phyloP scores from a whole-genome alignment of 2,329 filamentous ascomycete genomes.

The Pezicula carpinea region DNA sequence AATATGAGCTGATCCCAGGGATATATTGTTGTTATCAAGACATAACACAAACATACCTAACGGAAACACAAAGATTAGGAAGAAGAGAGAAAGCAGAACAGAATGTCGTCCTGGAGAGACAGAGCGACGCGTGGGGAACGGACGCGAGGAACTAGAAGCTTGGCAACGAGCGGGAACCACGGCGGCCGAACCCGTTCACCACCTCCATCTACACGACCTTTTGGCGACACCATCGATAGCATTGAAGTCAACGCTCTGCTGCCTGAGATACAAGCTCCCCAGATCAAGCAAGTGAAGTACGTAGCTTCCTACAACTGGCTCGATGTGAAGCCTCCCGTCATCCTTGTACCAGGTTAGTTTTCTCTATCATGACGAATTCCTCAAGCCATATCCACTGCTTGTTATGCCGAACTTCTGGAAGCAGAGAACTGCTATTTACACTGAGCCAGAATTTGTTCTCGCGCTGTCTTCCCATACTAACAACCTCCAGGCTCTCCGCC shows the following conservation, averaged over 20 bases:
- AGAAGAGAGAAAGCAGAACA: too few relatives aligned
- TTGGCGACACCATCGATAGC: slow-evolving; percentile 13
- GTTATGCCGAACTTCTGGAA: too few relatives aligned
- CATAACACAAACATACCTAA: neutral
- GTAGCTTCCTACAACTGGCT: slow-evolving; percentile 51
- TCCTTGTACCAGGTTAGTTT: slow-evolving; percentile 40
- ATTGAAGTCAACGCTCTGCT: slow-evolving; percentile 12
- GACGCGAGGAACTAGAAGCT: neutral
- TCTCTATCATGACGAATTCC: slow-evolving; percentile 1
- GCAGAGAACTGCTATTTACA: neutral
- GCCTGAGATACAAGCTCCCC: slow-evolving; percentile 18
- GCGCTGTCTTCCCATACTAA: too few relatives aligned
- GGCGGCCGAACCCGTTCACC: neutral
- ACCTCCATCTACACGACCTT: slow-evolving; percentile 4
- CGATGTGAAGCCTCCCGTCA: slow-evolving; percentile 29
- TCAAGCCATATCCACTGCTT: too few relatives aligned
- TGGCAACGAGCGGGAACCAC: neutral
- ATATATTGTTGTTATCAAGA: neutral
- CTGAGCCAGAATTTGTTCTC: too few relatives aligned
- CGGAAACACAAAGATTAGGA: too few relatives aligned
- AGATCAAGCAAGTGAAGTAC: slow-evolving; percentile 36
- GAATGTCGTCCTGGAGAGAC: too few relatives aligned
- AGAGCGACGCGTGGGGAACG: too few relatives aligned
- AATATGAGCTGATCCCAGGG: neutral
- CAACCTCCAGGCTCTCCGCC: slow-evolving; percentile 41